Base-by-base conservation (phyloP, 1,284 basidiomycete species). In the Spongiforma sp. region DNA sequence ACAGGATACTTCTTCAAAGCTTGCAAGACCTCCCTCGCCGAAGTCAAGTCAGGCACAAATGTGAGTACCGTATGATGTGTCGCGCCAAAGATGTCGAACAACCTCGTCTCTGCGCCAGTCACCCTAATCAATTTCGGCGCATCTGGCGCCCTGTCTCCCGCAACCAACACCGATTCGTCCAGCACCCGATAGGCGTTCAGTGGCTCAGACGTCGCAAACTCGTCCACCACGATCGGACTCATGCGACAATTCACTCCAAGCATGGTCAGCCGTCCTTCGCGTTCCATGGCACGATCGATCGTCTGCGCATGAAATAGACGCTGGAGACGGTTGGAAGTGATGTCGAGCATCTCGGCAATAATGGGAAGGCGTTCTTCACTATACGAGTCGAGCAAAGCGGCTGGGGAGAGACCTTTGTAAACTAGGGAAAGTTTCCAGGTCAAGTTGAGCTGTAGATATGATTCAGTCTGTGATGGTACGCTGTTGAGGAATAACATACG, bases 351-450 rank as follows among this genome's bases (percentile, higher is more conserved):
- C 53, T 79, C 74, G 0, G 76, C 73, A 39, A 82, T 76, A 12
- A 81, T 77, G 0, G 79, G 81, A 12, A 77, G 63, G n/a, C 80
- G 81, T 53, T 82, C 81, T 4, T 66, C 24, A 17, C 69, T 72
- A 60, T 81, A n/a, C n/a, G n/a, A n/a, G n/a, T n/a, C n/a, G n/a
- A n/a, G n/a, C n/a, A n/a, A n/a, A n/a, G n/a, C n/a, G n/a, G n/a
- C n/a, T n/a, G n/a, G n/a, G n/a, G n/a, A n/a, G n/a, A n/a, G n/a
- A n/a, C n/a, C n/a, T n/a, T n/a, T n/a, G n/a, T n/a, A n/a, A n/a
- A n/a, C n/a, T n/a, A n/a, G n/a, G n/a, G n/a, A n/a, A n/a, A n/a
- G 82, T 0, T 83, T 83, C 82, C 81, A 83, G 0, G 69, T 77
- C 4, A 82, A 67, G 61, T 82, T 83, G 61, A 78, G 72, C 79